phyloP scores from a whole-genome alignment of 1,284 basidiomycete species.

The Malassezia slooffiae region DNA sequence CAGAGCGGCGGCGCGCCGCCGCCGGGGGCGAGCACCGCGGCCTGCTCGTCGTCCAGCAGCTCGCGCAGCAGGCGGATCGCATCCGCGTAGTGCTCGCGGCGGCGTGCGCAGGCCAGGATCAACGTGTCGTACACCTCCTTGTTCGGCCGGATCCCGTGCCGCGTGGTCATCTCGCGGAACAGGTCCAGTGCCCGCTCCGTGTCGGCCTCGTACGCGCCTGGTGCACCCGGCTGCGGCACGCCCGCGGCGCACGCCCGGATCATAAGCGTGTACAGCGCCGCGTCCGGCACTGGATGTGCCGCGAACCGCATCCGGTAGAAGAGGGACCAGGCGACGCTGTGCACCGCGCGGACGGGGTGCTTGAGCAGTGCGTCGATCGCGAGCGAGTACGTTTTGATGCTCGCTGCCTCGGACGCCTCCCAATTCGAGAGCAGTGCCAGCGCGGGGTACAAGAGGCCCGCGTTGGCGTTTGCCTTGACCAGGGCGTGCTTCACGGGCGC shows the following conservation, averaged over 20 bases:
- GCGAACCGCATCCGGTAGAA: constrained; percentile 92
- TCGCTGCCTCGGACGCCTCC: constrained; percentile 20
- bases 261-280: constrained; percentile 69
- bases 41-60: constrained; percentile 60
- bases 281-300: constrained; percentile 70
- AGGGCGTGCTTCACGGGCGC: constrained; percentile 28
- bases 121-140: constrained; percentile 66
- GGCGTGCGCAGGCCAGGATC: constrained; percentile 60
- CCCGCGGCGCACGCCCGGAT: constrained; percentile 68
- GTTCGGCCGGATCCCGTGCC: constrained; percentile 57
- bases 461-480: constrained; percentile 25
- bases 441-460: constrained; percentile 17
- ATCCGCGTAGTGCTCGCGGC: constrained; percentile 33
- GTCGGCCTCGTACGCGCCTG: constrained; percentile 51
- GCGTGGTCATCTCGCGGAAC: constrained; percentile 75
- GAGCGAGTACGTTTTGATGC: constrained; percentile 37
- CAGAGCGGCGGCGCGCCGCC: constrained; percentile 48
- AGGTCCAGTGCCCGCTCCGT: constrained; percentile 85
- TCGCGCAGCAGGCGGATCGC: constrained; percentile 51
- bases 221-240: constrained; percentile 44
- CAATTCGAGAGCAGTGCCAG: constrained; percentile 23
- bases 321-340: constrained; percentile 60
- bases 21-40: constrained; percentile 70
- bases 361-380: constrained; percentile 24
- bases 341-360: constrained; percentile 18